Evolutionary conservation across 140 eudicot species (phyloP).

Genomic region (Flaveria floridana): DNA sequence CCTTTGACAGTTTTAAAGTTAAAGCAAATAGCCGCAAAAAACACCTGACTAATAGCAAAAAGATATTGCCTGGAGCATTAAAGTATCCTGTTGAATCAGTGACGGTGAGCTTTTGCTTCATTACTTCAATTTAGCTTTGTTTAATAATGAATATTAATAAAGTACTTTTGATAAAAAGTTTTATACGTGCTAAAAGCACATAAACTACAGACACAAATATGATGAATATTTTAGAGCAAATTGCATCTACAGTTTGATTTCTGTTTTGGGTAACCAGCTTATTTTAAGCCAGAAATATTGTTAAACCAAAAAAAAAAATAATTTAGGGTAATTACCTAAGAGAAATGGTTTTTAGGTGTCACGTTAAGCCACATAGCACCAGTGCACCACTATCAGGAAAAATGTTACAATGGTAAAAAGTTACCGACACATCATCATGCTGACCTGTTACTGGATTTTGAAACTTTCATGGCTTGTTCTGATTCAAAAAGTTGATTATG

Average conservation of each 20-base stretch:
- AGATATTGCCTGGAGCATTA: constrained; percentile 34
- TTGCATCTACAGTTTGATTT: neutral
- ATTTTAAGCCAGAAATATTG: neutral
- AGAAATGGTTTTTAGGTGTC: neutral
- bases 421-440: neutral
- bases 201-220: neutral
- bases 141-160: constrained; percentile 15
- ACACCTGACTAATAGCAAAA: constrained; percentile 33
- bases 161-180: constrained; percentile 2
- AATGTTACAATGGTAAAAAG: neutral
- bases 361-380: neutral
- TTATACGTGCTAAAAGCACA: constrained; percentile 17
- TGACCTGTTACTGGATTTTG: neutral
- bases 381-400: neutral
- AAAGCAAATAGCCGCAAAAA: constrained; percentile 70
- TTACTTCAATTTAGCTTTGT: constrained; percentile 14
- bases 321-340: neutral
- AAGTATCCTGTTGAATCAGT: constrained; percentile 72
- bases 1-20: constrained; percentile 61
- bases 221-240: neutral
- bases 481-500: neutral
- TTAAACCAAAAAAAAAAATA: neutral
- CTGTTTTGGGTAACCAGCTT: neutral
- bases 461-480: neutral
- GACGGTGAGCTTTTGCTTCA: constrained; percentile 53